phyloP scores from a whole-genome alignment of 2,329 filamentous ascomycete species.

The Dactylellina sp. region DNA sequence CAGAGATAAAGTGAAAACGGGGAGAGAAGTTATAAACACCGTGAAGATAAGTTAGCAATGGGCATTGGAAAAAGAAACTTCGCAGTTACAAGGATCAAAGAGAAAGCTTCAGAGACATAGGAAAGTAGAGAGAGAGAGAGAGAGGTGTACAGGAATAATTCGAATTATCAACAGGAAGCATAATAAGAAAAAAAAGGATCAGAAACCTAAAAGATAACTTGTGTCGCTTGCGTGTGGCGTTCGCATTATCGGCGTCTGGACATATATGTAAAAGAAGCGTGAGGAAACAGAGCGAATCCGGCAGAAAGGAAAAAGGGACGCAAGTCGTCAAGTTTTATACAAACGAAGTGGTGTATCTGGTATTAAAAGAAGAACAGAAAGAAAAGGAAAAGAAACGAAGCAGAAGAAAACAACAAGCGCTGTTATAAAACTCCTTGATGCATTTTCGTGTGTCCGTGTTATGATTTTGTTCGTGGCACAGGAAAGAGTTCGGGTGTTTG shows the following conservation, averaged over 20 bases:
- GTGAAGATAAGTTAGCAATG: slow-evolving; percentile 28
- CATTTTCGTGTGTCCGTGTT: slow-evolving; percentile 56
- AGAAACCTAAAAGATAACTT: slow-evolving; percentile 39
- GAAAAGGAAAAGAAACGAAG: slow-evolving; percentile 37
- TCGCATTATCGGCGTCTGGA: slow-evolving; percentile 56
- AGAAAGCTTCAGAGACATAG: slow-evolving; percentile 20
- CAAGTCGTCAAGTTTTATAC: slow-evolving; percentile 54
- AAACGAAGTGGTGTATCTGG: slow-evolving; percentile 57
- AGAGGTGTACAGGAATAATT: slow-evolving; percentile 49
- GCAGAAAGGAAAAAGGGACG: slow-evolving; percentile 21
- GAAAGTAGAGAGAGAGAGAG: slow-evolving; percentile 18
- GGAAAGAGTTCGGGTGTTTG: slow-evolving; percentile 46
- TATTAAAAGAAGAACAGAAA: slow-evolving; percentile 51
- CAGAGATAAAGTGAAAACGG: slow-evolving; percentile 46
- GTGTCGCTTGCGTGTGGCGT: slow-evolving; percentile 46
- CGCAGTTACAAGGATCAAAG: neutral
- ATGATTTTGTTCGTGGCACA: slow-evolving; percentile 51
- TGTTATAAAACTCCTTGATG: slow-evolving; percentile 57
- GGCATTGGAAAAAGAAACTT: slow-evolving; percentile 21
- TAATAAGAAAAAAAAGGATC: slow-evolving; percentile 5
- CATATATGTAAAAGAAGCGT: slow-evolving; percentile 42
- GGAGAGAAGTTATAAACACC: slow-evolving; percentile 55
- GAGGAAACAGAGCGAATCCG: neutral
- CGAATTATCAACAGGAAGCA: slow-evolving; percentile 53
- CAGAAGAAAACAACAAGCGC: slow-evolving; percentile 43